These are phyloP conservation scores for Pascua sp. DNA, from an alignment of 1,284 basidiomycete species.

Conservation along the genomic window DNA sequence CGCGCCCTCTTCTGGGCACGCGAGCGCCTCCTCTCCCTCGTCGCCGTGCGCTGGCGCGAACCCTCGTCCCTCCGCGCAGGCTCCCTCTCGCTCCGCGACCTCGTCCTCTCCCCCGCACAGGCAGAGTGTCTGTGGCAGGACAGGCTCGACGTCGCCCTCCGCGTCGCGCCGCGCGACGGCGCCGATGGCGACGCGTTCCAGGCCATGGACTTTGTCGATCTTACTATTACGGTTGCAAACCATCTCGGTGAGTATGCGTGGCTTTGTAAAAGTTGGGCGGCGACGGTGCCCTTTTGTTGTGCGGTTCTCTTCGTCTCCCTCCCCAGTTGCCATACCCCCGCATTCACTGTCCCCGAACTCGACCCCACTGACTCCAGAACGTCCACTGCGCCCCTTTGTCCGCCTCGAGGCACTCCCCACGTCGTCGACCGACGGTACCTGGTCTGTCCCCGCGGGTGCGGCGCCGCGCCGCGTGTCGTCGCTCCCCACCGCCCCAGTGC, in stretches of 20 bases:
- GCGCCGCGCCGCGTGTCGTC: constrained; percentile 16
- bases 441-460: constrained; percentile 21
- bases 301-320: not conserved
- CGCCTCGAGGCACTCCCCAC: constrained; percentile 41
- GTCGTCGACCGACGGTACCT: constrained; percentile 24
- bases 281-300: no score
- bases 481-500: constrained; percentile 49
- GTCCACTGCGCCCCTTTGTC: constrained; percentile 27
- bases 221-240: constrained; percentile 57
- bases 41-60: constrained; percentile 79
- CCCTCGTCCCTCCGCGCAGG: constrained; percentile 70
- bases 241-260: constrained; percentile 46
- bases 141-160: constrained; percentile 56
- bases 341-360: no score
- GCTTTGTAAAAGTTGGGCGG: constrained; percentile 4
- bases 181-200: constrained; percentile 53
- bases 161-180: constrained; percentile 38
- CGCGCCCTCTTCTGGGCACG: constrained; percentile 90
- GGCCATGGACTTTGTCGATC: constrained; percentile 58
- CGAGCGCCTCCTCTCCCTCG: constrained; percentile 68
- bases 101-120: constrained; percentile 70
- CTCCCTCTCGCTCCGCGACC: constrained; percentile 68
- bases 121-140: constrained; percentile 67
- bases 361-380: constrained; percentile 16
- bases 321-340: no score